Base-by-base conservation (phyloP, 306 rosid species). In the Lablab purpureus region DNA sequence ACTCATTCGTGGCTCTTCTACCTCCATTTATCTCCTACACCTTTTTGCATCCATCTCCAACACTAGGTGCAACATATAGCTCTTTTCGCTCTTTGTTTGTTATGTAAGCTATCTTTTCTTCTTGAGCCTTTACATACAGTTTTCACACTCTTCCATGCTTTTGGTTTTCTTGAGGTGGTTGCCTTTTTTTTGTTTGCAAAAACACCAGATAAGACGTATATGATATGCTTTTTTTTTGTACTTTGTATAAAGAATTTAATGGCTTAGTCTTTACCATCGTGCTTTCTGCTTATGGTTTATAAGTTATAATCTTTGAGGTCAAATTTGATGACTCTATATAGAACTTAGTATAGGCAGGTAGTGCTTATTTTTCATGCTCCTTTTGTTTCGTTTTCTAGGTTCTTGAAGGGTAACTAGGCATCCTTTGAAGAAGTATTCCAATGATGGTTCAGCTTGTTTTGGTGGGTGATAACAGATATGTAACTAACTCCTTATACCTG, bases 1-100 rank as follows among this genome's bases (percentile, higher is more conserved):
- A 59, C 69, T 41, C 45, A 1, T 82, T 79, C 84, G 88, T 77
- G 87, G 84, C 74, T 76, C 80, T 67, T 72, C 77, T 54, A 21
- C 64, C 79, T 75, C 58, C 25, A 76, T 79, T 84, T 75, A 43
- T 78, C 92, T 77, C 73, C 3, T 32, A 17, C 46, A 40, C 55
- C 47, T 59, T 71, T 60, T 72, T 81, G n/a, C 79, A 15, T 71
- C 64, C 84, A 77, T 62, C 67, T 60, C 67, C 77, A 64, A 47
- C 49, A 60, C 67, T 83, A 77, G 78, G 69, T 49, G 58, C 47
- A 65, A 51, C 69, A 54, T 25, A 14, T 34, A 22, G 4, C 63
- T 59, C 22, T 8, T 41, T 51, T 73, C 14, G 46, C 37, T 43
- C 34, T 40, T 55, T 37, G 8, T 23, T 37, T 43, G 30, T 19